Percentiles rank a stretch among this genome's conserved stretches.
phyloP scores from a whole-genome alignment of 805 yeast genomes.

The Saccharomycopsis vini region DNA sequence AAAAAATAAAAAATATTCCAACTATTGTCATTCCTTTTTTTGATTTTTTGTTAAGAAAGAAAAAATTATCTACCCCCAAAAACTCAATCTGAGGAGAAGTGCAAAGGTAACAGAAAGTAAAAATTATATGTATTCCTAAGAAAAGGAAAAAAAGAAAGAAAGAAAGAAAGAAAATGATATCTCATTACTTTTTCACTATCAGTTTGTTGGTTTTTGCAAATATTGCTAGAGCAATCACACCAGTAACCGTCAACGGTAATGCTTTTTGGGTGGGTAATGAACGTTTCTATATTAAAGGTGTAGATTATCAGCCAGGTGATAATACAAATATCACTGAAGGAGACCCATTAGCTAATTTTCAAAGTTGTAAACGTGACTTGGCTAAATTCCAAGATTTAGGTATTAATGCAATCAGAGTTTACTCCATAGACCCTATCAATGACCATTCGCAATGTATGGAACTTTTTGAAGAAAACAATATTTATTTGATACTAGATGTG shows the following conservation, averaged over 20 bases:
- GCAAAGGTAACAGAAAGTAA: too few species aligned
- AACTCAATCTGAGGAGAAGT: too few species aligned
- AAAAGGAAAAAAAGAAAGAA: too few species aligned
- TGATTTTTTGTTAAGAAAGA: too few species aligned
- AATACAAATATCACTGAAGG: slow-evolving; percentile 56
- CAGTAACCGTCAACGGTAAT: slow-evolving; percentile 43
- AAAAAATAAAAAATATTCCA: too few species aligned
- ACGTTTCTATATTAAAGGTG: slow-evolving; percentile 82
- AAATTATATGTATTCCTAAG: too few species aligned
- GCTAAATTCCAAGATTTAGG: slow-evolving; percentile 59
- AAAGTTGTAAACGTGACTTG: slow-evolving; percentile 58
- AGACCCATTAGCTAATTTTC: slow-evolving; percentile 44
- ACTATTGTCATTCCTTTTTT: too few species aligned
- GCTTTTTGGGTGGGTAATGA: slow-evolving; percentile 47
- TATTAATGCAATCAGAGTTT: slow-evolving; percentile 65
- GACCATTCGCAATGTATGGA: slow-evolving; percentile 66
- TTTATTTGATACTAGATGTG: slow-evolving; percentile 63
- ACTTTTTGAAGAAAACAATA: slow-evolving; percentile 57
- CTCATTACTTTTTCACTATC: too few species aligned
- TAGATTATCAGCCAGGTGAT: slow-evolving; percentile 94
- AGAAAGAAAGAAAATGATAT: too few species aligned
- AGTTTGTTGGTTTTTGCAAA: too few species aligned
- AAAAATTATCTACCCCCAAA: too few species aligned
- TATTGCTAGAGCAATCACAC: slow-evolving; percentile 1
- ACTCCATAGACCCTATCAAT: slow-evolving; percentile 62